Conservation (phyloP, 1,284 basidiomycete species). For the Cystobasidium sp. region DNA sequence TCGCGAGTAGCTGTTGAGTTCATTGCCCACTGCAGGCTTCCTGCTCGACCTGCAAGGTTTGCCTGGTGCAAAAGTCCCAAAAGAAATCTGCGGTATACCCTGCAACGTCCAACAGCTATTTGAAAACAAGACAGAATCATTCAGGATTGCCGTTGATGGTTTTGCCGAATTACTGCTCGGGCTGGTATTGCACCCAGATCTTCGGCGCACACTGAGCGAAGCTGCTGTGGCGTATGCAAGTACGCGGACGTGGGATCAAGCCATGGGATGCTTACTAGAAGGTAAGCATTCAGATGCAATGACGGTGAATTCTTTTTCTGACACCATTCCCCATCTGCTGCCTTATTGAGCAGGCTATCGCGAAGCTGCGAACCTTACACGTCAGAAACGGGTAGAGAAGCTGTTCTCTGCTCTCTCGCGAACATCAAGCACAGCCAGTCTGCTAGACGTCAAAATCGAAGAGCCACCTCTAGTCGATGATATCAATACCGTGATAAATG, state of each 20-base stretch:
- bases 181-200: conserved; percentile 1
- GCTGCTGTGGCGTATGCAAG: conserved; percentile 30
- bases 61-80: conserved; percentile 26
- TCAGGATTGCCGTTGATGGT: conserved; percentile 19
- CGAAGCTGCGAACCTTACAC: conserved; percentile 26
- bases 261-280: conserved; percentile 33
- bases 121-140: conserved; percentile 11
- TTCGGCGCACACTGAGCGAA: conserved; percentile 3
- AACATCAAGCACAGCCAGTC: conserved; percentile 36
- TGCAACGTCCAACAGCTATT: conserved; percentile 35
- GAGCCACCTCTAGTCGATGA: conserved; percentile 22
- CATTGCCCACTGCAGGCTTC: conserved; percentile 3
- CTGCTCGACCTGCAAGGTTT: conserved; percentile 27
- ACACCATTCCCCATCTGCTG: background rate
- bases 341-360: conserved; percentile 21
- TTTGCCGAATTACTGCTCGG: conserved; percentile 20
- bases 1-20: no score
- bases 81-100: conserved; percentile 16
- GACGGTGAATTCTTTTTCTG: background rate
- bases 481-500: background rate
- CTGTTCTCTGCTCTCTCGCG: conserved; percentile 18
- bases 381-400: conserved; percentile 8
- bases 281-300: background rate
- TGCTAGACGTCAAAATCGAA: conserved; percentile 33
- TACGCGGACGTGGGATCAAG: conserved; percentile 37